Conservation (phyloP, 2,329 filamentous ascomycete species). For the Hypoxylon sp. region DNA sequence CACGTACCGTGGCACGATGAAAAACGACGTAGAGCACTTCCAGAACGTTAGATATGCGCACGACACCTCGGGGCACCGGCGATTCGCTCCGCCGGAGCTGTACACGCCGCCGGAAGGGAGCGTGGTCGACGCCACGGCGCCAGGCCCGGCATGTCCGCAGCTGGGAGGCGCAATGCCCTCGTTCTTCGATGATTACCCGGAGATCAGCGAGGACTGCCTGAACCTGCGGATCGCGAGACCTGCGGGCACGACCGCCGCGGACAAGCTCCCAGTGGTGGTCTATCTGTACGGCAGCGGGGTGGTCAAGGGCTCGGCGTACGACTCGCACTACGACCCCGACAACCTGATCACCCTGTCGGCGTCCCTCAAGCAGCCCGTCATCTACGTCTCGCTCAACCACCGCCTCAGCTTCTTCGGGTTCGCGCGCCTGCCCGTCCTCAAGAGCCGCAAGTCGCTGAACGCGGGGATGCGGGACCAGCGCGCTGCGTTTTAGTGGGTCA, state of each 20-base stretch:
- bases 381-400: constrained; percentile 42
- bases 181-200: constrained; percentile 36
- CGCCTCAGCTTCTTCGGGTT: constrained; percentile 47
- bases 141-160: constrained; percentile 42
- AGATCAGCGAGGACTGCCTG: constrained; percentile 43
- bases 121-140: constrained; percentile 35
- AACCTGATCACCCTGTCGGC: constrained; percentile 32
- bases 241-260: constrained; percentile 20
- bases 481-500: constrained; percentile 7
- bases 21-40: constrained; percentile 38
- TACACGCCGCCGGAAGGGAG: constrained; percentile 36
- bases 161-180: constrained; percentile 36
- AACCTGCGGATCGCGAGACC: constrained; percentile 41
- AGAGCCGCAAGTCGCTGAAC: constrained; percentile 41
- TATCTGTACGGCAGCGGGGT: constrained; percentile 40
- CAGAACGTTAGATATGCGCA: constrained; percentile 41
- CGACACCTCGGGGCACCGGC: constrained; percentile 39
- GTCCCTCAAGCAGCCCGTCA: constrained; percentile 36
- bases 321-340: constrained; percentile 38
- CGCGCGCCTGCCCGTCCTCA: constrained; percentile 35
- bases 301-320: constrained; percentile 40
- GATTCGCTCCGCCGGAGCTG: constrained; percentile 41
- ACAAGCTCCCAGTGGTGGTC: constrained; percentile 41
- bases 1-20: constrained; percentile 27
- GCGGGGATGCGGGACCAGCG: constrained; percentile 36